Conservation (phyloP, 352 stramenopile species). For the Saprolegnia parasitica region DNA sequence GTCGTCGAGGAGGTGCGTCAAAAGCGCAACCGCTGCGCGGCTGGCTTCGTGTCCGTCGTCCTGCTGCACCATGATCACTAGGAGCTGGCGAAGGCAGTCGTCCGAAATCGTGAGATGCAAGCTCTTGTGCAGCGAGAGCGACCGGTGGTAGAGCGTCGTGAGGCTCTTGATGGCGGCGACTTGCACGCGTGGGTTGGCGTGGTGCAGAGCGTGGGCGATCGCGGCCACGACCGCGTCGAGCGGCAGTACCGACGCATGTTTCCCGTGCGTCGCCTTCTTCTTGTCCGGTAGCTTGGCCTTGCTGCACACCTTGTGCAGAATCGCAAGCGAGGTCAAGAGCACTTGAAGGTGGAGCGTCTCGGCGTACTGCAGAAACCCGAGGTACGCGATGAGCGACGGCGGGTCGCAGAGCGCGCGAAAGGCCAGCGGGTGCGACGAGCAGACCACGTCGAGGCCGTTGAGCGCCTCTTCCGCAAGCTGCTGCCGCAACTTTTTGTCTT, state of each 20-base stretch:
- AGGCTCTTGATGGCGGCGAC: constrained; percentile 20
- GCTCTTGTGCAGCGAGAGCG: not conserved
- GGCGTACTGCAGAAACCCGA: constrained; percentile 46
- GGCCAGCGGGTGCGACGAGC: constrained; percentile 47
- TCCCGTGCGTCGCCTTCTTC: not conserved
- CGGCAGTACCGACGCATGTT: not conserved
- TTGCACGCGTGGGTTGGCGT: constrained; percentile 16
- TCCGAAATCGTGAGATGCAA: not conserved
- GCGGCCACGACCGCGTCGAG: not conserved
- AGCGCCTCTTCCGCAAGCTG: constrained; percentile 78
- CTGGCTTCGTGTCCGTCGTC: constrained; percentile 27
- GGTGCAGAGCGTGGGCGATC: not conserved
- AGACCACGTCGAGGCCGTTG: constrained; percentile 64
- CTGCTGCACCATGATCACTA: constrained; percentile 16
- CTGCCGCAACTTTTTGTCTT: not conserved
- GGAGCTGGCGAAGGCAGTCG: not conserved
- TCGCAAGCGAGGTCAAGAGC: constrained; percentile 49
- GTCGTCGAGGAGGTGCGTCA: constrained; percentile 67
- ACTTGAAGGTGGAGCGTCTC: constrained; percentile 58
- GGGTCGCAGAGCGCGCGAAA: constrained; percentile 47
- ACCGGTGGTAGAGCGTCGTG: constrained; percentile 14
- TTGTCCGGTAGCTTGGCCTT: constrained; percentile 30
- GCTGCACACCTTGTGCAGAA: constrained; percentile 70
- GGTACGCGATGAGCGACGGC: constrained; percentile 42
- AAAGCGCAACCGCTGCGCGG: constrained; percentile 52